Base-by-base conservation (phyloP, 1,139 yeast genomes). In the Debaryomyces psychrophilus region DNA sequence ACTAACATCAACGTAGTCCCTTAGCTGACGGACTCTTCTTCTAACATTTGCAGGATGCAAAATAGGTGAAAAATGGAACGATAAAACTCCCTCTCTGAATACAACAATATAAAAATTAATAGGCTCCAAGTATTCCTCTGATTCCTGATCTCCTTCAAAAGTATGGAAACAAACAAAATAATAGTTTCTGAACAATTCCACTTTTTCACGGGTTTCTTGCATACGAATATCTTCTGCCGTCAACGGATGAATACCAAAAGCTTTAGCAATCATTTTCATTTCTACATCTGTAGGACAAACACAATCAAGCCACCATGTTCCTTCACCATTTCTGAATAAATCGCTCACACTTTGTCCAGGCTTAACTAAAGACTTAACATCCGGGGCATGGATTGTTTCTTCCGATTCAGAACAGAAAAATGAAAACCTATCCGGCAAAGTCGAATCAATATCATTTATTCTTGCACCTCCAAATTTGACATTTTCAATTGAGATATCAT, bases 331-430 rank as follows among this genome's bases (percentile, higher is more conserved):
- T 44, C 76, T 76, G 63, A 90, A 90, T 38, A 90, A 66, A 23
- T 83, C 82, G 48, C 81, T 73, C 53, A 87, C 82, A 2, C 86
- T 72, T 57, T 85, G 82, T 2, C 83, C 87, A 1, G 85, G 83
- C 15, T 73, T 72, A 4, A 87, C 81, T 50, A 92, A 69, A 1
- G 93, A 81, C 3, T 95, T 87, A 36, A 92, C 74, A 60, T 90
- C 96, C 1, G 96, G 85, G 1, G 96, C 87, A 67, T 92, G 97
- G 14, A 88, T 77, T 0, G 98, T 93, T 58, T 87, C 95, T 49
- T 90, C 97, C 8, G 83, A 72, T 48, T 86, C 90, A 0, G 95
- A 81, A 36, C 85, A 82, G 64, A 90, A 92, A 62, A 89, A 89
- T 29, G 95, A 82, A 65, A 87, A 92, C 47, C 98, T 71, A 55